Evolutionary conservation across 2,329 filamentous ascomycete genomes (phyloP), one percentile per base, ranked within the genome.

Genomic region (Colletotrichum aenigma): DNA sequence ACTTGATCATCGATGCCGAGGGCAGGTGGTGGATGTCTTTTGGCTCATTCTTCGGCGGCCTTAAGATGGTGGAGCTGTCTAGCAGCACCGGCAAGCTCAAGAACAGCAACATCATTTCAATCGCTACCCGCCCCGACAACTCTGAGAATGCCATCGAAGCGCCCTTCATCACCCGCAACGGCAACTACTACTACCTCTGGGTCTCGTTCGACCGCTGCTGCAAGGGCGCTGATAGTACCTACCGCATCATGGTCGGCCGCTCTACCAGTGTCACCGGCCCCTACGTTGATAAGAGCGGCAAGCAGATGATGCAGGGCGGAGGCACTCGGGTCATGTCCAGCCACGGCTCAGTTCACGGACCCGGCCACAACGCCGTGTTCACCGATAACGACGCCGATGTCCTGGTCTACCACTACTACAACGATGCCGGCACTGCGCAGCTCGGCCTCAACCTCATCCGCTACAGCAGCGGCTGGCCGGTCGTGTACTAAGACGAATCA

Each of bases 21-120:
- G 82, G 80, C 18, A 77, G 74, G 52, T 83, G 82, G 82, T 83
- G 82, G 81, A 70, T 83, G 6, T 81, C 81, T 0, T 83, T 83
- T 38, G 82, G 82, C 43, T 83, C 81, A 1, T 83, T 83, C 78
- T 83, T 79, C 79, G 76, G 78, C 7, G 82, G 82, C 21, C 78
- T 83, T 78, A 83, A 82, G 77, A 75, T 83, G 30, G 77, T 83
- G n/a, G 61, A 75, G 4, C 56, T 83, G 7, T 69, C 79, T 70
- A 68, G 79, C 12, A 78, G 43, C 15, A 82, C 81, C 4, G 81
- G 81, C 32, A 81, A 79, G 74, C 79, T 70, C 28, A 61, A 76
- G 16, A 77, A 74, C 18, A 80, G 34, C 6, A 78, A 64, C 62
- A 12, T 83, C 24, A 43, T 77, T 64, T 81, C 80, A 13, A 76